These are phyloP conservation scores for Purpureocillium takamizusanense DNA, from an alignment of 2,329 filamentous ascomycete species.

Conservation along the genomic window DNA sequence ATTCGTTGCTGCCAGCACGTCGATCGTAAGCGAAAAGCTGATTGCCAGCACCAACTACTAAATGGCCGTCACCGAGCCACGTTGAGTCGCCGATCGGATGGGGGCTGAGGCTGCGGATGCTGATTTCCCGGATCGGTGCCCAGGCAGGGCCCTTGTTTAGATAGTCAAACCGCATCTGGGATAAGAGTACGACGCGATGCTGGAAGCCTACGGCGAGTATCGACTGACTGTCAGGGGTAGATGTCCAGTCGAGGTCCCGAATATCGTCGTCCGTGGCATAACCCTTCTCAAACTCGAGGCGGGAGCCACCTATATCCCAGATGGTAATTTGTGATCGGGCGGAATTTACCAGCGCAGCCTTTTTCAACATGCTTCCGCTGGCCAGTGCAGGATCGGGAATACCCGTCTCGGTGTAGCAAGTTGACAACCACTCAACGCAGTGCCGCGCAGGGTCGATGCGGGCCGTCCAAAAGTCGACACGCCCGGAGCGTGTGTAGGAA, in stretches of 20 bases:
- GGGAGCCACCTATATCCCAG: slow-evolving; percentile 77
- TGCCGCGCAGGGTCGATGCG: slow-evolving; percentile 52
- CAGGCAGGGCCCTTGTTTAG: slow-evolving; percentile 82
- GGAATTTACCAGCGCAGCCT: slow-evolving; percentile 73
- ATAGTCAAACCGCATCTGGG: slow-evolving; percentile 87
- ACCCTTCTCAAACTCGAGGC: slow-evolving; percentile 71
- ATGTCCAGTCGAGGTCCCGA: slow-evolving; percentile 87
- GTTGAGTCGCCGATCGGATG: slow-evolving; percentile 89
- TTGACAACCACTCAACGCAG: slow-evolving; percentile 71
- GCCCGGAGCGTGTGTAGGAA: slow-evolving; percentile 68
- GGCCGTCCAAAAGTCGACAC: slow-evolving; percentile 79
- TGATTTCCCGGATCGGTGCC: slow-evolving; percentile 76
- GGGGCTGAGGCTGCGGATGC: slow-evolving; percentile 70
- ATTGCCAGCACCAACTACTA: slow-evolving; percentile 84
- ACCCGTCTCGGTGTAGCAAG: slow-evolving; percentile 72
- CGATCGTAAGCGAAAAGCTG: slow-evolving; percentile 82
- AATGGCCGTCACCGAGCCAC: slow-evolving; percentile 77
- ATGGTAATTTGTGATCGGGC: slow-evolving; percentile 71
- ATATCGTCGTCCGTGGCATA: slow-evolving; percentile 68
- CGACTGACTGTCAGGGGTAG: slow-evolving; percentile 79
- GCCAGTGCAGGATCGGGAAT: slow-evolving; percentile 65
- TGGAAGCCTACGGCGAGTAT: slow-evolving; percentile 89
- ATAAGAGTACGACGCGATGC: slow-evolving; percentile 72
- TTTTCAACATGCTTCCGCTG: slow-evolving; percentile 79
- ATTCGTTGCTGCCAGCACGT: slow-evolving; percentile 55